Conservation (phyloP, 2,329 filamentous ascomycete genomes). For the Diaporthe batatas region DNA sequence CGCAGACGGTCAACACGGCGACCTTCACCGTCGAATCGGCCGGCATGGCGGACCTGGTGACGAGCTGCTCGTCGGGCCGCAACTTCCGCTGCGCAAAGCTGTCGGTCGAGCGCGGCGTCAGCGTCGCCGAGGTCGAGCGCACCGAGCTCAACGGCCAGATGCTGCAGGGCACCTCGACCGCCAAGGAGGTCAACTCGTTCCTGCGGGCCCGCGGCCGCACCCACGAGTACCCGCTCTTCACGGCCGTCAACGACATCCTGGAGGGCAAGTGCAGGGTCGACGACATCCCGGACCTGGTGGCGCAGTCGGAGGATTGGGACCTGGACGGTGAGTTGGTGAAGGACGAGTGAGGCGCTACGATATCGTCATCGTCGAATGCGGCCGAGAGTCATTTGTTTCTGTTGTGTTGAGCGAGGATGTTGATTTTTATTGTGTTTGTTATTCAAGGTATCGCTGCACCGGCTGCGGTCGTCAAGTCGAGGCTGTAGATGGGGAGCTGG, state of each 20-base stretch:
- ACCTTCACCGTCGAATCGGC: conserved; percentile 98
- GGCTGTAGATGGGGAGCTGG: too few species aligned
- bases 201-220: conserved; percentile 83
- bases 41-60: conserved; percentile 95
- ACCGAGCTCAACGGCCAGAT: conserved; percentile 96
- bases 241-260: conserved; percentile 86
- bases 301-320: conserved; percentile 44
- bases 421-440: too few species aligned
- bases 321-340: conserved; percentile 35
- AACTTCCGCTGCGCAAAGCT: conserved; percentile 96
- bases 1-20: conserved; percentile 79
- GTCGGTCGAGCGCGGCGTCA: conserved; percentile 82
- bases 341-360: conserved; percentile 1
- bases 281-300: conserved; percentile 81
- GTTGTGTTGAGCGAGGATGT: too few species aligned
- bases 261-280: conserved; percentile 81
- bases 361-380: neutral
- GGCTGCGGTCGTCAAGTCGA: too few species aligned
- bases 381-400: too few species aligned
- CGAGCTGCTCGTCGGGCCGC: conserved; percentile 89
- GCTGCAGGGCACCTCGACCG: conserved; percentile 93
- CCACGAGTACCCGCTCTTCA: conserved; percentile 91
- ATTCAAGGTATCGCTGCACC: too few species aligned
- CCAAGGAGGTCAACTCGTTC: conserved; percentile 91
- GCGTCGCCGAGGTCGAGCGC: conserved; percentile 88